phyloP scores from a whole-genome alignment of 495 filamentous ascomycete genomes.

The Polyplosphaeria fusca region DNA sequence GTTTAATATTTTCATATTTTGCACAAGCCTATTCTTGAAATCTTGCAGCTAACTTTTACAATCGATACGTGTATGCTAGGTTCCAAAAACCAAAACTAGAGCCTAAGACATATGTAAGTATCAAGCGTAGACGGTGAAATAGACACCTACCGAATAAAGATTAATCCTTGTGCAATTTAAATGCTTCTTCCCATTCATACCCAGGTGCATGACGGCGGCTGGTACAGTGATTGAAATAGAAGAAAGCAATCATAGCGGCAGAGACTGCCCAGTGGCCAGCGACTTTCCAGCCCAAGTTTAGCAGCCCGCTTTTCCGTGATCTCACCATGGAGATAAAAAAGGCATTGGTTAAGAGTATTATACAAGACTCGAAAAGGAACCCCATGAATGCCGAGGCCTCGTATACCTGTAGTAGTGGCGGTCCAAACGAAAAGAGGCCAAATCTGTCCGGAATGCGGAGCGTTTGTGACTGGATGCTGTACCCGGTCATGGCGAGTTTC shows the following conservation, averaged over 20 bases:
- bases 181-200: conserved; percentile 35
- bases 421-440: conserved; percentile 38
- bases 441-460: conserved; percentile 37
- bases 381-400: conserved; percentile 5
- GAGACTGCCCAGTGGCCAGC: neutral
- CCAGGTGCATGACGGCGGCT: conserved; percentile 23
- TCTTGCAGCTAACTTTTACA: too few relatives aligned
- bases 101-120: neutral
- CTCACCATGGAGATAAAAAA: neutral
- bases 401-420: conserved; percentile 36
- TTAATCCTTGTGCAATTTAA: conserved; percentile 28
- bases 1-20: too few relatives aligned
- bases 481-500: conserved; percentile 33
- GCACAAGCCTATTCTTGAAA: too few relatives aligned
- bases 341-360: neutral
- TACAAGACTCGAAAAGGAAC: neutral
- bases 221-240: neutral
- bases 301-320: neutral
- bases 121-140: neutral
- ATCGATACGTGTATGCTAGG: too few relatives aligned
- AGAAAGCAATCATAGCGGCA: neutral
- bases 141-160: neutral
- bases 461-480: conserved; percentile 39
- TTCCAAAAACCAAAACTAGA: neutral
- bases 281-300: neutral